Base-by-base conservation (phyloP, 305 asterid genomes). In the Fraxinus platypoda region DNA sequence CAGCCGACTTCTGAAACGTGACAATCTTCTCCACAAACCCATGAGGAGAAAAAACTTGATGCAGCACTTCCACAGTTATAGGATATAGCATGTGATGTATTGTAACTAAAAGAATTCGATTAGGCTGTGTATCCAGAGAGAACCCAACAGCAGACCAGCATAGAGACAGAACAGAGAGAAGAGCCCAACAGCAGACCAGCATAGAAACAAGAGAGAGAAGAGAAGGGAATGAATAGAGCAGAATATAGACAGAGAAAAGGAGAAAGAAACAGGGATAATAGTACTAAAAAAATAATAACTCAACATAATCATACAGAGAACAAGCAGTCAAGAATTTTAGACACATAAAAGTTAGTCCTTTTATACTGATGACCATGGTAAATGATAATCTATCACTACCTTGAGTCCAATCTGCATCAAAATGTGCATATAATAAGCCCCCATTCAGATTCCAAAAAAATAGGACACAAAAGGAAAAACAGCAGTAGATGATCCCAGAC, bases 1-100 rank as follows among this genome's bases (percentile, higher is more conserved):
- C 99, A 90, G 99, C 99, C 87, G 99, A 96, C 94, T 96, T 96
- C 98, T 96, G 99, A 94, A 94, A 96, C 9, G 98, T 96, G 93
- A 96, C 99, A 89, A 96, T 92, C 98, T 96, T 96, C 97, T 96
- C 99, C 81, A 96, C 97, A 86, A 89, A 90, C 89, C 99, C 99
- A 90, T 96, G 97, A 80, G 99, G 98, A 86, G 97, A 94, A 90
- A 96, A 94, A 82, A 96, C 99, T 93, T 96, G 99, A 91, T 93
- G 99, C 94, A 96, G 98, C 94, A 96, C 99, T 86, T 96, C 99
- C 97, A 94, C 98, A 82, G 98, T 96, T 85, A 96, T 96, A 88
- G 99, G 99, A 86, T 96, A 96, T 90, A 96, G 94, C 99, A 96
- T 92, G 93, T 96, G 99, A 91, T 96, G 99, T 87, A 94, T 91